Percentiles rank a stretch among this genome's conserved stretches.
phyloP scores from a whole-genome alignment of 225 moss, liverwort and hornwort species.

The Anthoceros angustus region DNA sequence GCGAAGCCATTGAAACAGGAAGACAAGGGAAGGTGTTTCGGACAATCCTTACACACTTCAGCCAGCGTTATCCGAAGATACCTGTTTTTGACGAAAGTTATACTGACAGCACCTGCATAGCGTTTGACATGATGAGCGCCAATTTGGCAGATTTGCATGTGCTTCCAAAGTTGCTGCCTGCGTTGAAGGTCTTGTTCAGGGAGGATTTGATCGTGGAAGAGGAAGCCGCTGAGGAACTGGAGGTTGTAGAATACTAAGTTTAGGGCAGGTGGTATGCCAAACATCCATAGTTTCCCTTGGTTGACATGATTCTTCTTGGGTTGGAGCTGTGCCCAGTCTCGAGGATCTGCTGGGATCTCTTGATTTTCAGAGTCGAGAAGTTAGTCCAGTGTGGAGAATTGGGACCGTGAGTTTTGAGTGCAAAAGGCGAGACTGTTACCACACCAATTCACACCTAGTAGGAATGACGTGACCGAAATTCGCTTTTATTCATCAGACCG shows the following conservation, averaged over 20 bases:
- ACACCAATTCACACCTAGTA: too few species aligned
- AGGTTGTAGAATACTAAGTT: neutral
- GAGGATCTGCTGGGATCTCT: too few species aligned
- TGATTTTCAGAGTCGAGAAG: too few species aligned
- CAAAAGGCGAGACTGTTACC: too few species aligned
- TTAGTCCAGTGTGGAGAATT: too few species aligned
- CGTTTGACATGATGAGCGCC: conserved; percentile 99
- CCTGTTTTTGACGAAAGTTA: conserved; percentile 95
- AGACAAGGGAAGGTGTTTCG: conserved; percentile 72
- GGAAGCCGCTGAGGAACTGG: conserved; percentile 17
- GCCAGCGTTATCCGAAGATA: conserved; percentile 94
- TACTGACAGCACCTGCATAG: conserved; percentile 78
- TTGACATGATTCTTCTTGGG: too few species aligned
- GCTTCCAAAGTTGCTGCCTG: conserved; percentile 82
- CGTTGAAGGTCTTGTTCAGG: conserved; percentile 78
- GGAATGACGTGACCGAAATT: too few species aligned
- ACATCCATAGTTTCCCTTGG: too few species aligned
- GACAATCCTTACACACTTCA: conserved; percentile 89
- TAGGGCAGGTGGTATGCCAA: neutral
- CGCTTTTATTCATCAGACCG: too few species aligned
- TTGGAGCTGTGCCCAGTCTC: too few species aligned
- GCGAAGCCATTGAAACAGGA: conserved; percentile 93
- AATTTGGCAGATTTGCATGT: conserved; percentile 73
- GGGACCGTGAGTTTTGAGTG: too few species aligned
- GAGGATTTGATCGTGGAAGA: conserved; percentile 54